phyloP scores from a whole-genome alignment of 805 yeast species.

The Tetrapisispora namnaoensis region DNA sequence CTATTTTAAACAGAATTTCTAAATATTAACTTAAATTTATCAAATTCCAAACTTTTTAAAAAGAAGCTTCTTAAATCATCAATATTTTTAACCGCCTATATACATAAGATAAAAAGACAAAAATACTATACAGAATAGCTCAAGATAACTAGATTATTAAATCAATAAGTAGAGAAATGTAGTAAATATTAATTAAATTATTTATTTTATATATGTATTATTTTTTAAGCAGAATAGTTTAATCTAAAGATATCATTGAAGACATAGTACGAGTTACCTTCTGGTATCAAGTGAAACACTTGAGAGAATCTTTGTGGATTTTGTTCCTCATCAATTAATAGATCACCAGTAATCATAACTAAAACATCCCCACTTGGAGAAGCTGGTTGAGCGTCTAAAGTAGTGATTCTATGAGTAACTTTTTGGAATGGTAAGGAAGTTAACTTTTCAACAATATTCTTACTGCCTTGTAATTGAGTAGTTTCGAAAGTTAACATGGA shows the following conservation, averaged over 20 bases:
- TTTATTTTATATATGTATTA: background rate
- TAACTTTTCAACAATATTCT: slow-evolving; percentile 85
- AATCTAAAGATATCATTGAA: slow-evolving; percentile 96
- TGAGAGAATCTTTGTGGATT: slow-evolving; percentile 95
- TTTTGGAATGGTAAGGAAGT: slow-evolving; percentile 82
- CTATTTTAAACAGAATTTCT: too few species aligned
- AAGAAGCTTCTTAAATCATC: too few species aligned
- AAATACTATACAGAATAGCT: too few species aligned
- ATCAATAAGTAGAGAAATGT: background rate
- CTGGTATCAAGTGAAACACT: slow-evolving; percentile 94
- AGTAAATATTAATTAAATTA: background rate
- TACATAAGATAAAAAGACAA: too few species aligned
- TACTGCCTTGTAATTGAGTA: slow-evolving; percentile 88
- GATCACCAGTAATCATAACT: slow-evolving; percentile 96
- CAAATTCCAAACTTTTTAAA: too few species aligned
- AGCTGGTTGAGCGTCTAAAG: slow-evolving; percentile 97
- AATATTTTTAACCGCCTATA: background rate
- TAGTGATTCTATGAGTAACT: slow-evolving; percentile 87
- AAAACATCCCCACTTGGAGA: slow-evolving; percentile 86
- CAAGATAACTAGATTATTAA: too few species aligned
- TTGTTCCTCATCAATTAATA: slow-evolving; percentile 83
- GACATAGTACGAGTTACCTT: slow-evolving; percentile 82
- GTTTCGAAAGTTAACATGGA: slow-evolving; percentile 97
- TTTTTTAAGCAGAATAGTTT: slow-evolving; percentile 53
- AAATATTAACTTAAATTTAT: too few species aligned